phyloP scores from a whole-genome alignment of 495 filamentous ascomycete genomes.

The Annulohypoxylon nitens region DNA sequence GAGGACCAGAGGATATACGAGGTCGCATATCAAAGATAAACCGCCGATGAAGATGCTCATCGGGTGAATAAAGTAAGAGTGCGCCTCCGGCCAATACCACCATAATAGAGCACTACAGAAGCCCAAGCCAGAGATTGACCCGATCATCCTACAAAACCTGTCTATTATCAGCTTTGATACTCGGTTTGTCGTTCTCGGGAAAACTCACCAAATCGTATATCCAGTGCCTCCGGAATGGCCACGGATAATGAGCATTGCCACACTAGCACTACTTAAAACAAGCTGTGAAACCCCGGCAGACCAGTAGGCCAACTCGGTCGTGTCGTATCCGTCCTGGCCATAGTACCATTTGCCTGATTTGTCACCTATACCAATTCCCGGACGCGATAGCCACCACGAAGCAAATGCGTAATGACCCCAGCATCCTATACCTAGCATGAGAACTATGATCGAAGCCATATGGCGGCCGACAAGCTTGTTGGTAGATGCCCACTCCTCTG shows the following conservation, averaged over 20 bases:
- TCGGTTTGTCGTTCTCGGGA: neutral
- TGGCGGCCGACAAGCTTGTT: conserved; percentile 1
- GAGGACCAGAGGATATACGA: conserved; percentile 1
- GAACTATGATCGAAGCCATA: neutral
- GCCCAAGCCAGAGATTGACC: neutral
- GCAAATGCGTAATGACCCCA: conserved; percentile 1
- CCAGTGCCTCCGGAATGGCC: neutral
- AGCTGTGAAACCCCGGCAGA: neutral
- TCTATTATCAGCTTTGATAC: neutral
- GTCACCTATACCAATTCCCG: neutral
- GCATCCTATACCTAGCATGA: neutral
- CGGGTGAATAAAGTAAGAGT: neutral
- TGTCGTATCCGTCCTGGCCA: conserved; percentile 3
- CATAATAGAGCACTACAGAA: neutral
- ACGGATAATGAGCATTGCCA: neutral
- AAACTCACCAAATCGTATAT: neutral
- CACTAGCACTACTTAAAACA: neutral
- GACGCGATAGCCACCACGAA: neutral
- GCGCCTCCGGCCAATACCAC: conserved; percentile 6
- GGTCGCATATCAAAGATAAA: neutral
- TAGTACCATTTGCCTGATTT: conserved; percentile 6
- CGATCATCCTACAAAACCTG: neutral
- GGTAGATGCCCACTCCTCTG: neutral
- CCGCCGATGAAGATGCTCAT: conserved; percentile 2
- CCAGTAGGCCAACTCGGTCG: conserved; percentile 2